Conservation (phyloP, 306 rosid species). For the Purshia tridentata region DNA sequence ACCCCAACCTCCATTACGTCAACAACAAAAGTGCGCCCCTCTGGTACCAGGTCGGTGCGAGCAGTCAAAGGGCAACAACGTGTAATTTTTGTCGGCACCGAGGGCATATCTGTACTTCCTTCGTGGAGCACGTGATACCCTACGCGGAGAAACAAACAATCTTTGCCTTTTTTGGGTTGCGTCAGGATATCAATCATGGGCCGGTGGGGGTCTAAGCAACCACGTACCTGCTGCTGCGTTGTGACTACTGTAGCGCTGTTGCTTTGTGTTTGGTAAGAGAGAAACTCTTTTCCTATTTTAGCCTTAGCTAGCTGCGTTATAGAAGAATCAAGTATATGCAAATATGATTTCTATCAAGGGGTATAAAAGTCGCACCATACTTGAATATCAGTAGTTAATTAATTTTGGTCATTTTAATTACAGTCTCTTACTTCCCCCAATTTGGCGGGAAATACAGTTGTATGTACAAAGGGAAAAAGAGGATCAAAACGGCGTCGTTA, state of each 20-base stretch:
- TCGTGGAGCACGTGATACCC: not conserved
- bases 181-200: not conserved
- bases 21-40: not conserved
- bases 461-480: not conserved
- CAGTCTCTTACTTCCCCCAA: not conserved
- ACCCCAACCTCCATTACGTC: not conserved
- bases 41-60: slow-evolving; percentile 22
- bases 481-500: not conserved
- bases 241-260: not conserved
- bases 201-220: not conserved
- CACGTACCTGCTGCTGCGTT: not conserved
- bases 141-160: slow-evolving; percentile 20
- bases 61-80: not conserved
- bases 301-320: not conserved
- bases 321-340: not conserved
- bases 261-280: not conserved
- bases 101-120: not conserved
- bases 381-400: not conserved
- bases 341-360: not conserved
- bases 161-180: slow-evolving; percentile 11
- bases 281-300: not conserved
- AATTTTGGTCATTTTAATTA: not conserved
- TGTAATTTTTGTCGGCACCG: slow-evolving; percentile 1
- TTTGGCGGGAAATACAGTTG: slow-evolving; percentile 5
- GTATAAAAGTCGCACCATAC: not conserved